Conservation (phyloP, 2,329 filamentous ascomycete genomes). For the Paramyrothecium sp. region DNA sequence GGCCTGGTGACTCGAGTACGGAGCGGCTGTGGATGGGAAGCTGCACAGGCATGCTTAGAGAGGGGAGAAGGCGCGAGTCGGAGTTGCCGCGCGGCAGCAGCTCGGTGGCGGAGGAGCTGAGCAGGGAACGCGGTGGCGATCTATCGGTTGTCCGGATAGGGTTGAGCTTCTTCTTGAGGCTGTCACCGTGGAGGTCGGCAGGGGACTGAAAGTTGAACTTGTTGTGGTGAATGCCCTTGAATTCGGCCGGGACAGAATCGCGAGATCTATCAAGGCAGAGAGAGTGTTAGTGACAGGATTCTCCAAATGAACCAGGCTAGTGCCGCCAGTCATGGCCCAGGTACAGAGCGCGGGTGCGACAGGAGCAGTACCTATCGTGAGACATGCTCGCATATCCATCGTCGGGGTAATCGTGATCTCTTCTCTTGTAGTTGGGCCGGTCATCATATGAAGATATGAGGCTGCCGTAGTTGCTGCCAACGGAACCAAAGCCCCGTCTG, state of each 20-base stretch:
- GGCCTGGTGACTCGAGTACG: slow-evolving; percentile 42
- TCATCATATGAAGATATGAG: slow-evolving; percentile 35
- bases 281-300: slow-evolving; percentile 13
- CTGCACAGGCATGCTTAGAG: slow-evolving; percentile 42
- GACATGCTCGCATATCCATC: slow-evolving; percentile 42
- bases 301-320: too few species aligned
- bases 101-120: slow-evolving; percentile 41
- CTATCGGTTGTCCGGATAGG: slow-evolving; percentile 43
- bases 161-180: slow-evolving; percentile 56
- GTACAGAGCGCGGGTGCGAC: too few species aligned
- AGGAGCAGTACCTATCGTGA: slow-evolving; percentile 30
- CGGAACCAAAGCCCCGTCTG: slow-evolving; percentile 17
- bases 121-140: slow-evolving; percentile 42
- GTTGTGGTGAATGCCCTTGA: slow-evolving; percentile 50
- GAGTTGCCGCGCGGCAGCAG: slow-evolving; percentile 30
- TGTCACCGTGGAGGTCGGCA: slow-evolving; percentile 46
- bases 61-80: slow-evolving; percentile 39
- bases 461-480: slow-evolving; percentile 39
- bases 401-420: slow-evolving; percentile 30
- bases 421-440: slow-evolving; percentile 28
- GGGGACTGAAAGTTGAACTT: slow-evolving; percentile 46
- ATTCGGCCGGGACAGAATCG: slow-evolving; percentile 38
- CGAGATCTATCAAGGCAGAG: slow-evolving; percentile 31
- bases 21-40: slow-evolving; percentile 36
- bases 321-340: too few species aligned